Evolutionary conservation across 352 stramenopile species (phyloP), one percentile per base, ranked within the genome.

Genomic region (Phytophthora pluvialis): DNA sequence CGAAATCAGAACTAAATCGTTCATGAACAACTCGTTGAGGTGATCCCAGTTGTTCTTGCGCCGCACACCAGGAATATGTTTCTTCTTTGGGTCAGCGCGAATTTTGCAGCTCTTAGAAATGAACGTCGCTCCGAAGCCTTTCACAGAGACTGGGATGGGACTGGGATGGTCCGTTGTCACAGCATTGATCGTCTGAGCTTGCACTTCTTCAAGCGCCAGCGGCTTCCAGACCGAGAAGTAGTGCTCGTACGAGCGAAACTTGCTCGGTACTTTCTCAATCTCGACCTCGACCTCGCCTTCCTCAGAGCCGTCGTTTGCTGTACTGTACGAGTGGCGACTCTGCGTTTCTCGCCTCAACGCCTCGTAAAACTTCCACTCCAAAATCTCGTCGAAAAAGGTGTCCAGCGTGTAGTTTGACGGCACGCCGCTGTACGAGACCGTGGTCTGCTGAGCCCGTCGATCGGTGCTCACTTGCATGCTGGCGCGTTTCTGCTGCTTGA

Each of bases 181-280:
- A 35, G 70, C 81, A 65, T 93, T 95, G 12, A 95, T 72, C 15
- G 86, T 88, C 50, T 97, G 87, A 3, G 88, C 89, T 54, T 95
- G 82, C n/a, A 97, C 83, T 90, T 97, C 89, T 64, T 95, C 71
- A 1, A 96, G 64, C 13, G 86, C 83, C 13, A 97, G 67, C 3
- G 88, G 89, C 60, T 94, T 90, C 89, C 89, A 97, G 18, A 97
- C 86, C 3, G 79, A 89, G 52, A 95, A 96, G 43, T 97, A 97
- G 53, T 96, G 86, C 12, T 93, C 81, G 40, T 95, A 95, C 42
- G 84, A 95, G 16, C 73, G 64, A 60, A 97, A 97, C 51, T 90
- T 90, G 67, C 83, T 94, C 29, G 88, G 88, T 10, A 96, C 83
- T 39, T 83, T 78, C 21, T 79, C 65, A 25, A 93, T 61, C 42